phyloP scores from a whole-genome alignment of 163 green algal species.

The Scenedesmus sp. region DNA sequence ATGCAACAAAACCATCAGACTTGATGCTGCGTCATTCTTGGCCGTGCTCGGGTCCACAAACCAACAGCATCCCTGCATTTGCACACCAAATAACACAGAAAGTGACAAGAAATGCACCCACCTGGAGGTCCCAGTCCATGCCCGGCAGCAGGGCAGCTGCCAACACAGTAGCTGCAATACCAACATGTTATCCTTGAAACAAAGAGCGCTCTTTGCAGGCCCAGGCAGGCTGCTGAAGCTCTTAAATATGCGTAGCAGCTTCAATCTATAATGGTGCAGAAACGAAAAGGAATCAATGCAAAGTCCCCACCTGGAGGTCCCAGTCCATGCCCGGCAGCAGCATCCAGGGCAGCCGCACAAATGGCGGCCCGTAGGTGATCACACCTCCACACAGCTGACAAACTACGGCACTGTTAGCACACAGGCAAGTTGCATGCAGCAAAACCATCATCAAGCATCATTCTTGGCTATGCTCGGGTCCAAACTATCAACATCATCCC shows the following conservation, averaged over 20 bases:
- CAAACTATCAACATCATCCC: not conserved
- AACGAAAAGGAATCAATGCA: not conserved
- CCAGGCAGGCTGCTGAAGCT: not conserved
- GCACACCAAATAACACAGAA: not conserved
- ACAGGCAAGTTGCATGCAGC: not conserved
- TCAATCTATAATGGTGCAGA: not conserved
- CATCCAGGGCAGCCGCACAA: not conserved
- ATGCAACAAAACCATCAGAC: not conserved
- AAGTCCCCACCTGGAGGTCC: conserved; percentile 52
- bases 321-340: conserved; percentile 62
- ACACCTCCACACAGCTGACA: no score
- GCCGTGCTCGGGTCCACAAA: not conserved
- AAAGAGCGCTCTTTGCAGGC: not conserved
- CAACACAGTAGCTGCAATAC: not conserved
- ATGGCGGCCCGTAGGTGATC: no score
- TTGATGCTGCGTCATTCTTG: not conserved
- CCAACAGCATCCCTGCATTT: not conserved
- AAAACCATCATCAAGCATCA: not conserved
- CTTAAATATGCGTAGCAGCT: not conserved
- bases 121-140: not conserved
- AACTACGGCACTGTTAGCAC: no score
- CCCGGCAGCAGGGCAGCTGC: not conserved
- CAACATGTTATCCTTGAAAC: not conserved
- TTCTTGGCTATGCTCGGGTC: not conserved
- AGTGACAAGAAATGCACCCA: not conserved